Base-by-base conservation (phyloP, 1,284 basidiomycete genomes). In the Tilletiaria anomala region DNA sequence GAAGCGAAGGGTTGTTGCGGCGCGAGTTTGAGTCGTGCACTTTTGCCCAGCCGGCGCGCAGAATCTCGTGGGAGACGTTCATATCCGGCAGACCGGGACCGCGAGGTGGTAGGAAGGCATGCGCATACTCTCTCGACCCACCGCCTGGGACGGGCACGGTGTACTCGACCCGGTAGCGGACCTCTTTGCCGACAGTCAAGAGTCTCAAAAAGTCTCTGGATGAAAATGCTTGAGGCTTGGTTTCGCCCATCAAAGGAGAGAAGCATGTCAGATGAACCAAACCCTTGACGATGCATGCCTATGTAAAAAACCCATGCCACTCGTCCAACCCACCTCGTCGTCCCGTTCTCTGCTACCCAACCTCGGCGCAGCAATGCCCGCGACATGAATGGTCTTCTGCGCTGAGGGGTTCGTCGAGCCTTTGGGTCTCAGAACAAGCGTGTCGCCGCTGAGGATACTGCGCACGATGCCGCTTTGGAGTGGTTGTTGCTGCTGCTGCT, bases 221-320 rank as follows among this genome's bases (percentile, higher is more conserved):
- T 62, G 89, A 83, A 64, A 83, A 94, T 4, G 88, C 84, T 76
- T 82, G 87, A 6, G 81, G 78, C n/a, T n/a, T n/a, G n/a, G n/a
- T n/a, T n/a, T n/a, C n/a, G n/a, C n/a, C n/a, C n/a, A n/a, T n/a
- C n/a, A n/a, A 32, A 14, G 14, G 29, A 32, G 14, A n/a, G n/a
- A n/a, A n/a, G n/a, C n/a, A n/a, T n/a, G 14, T 14, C n/a, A 14
- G 14, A 14, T 32, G 29, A 32, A n/a, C 29, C 14, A 32, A 32
- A 32, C 14, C n/a, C 29, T 32, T 32, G 14, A 14, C 14, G 29
- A 32, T 10, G 16, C 11, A 35, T 17, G 14, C 15, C 16, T 15
- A 17, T 10, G 16, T 15, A 15, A 15, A 35, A 15, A 8, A 15
- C 16, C 34, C 14, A n/a, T 15, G n/a, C 17, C 31, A n/a, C n/a